Evolutionary conservation across 805 yeast genomes (phyloP).

Genomic region (Teunomyces atbi): DNA sequence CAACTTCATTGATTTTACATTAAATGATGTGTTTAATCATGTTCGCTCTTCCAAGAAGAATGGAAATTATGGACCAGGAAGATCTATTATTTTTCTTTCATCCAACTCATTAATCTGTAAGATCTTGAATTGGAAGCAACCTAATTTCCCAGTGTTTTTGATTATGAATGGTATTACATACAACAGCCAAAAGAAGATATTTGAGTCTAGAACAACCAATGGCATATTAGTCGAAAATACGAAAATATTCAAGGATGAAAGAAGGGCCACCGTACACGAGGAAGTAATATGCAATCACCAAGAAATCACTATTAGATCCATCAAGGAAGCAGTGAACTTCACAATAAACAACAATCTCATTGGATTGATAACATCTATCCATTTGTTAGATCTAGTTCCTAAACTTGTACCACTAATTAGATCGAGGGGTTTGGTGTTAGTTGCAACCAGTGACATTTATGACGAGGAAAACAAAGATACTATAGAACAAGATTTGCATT

Average conservation of each 20-base stretch:
- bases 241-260: conserved; percentile 2
- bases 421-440: conserved; percentile 76
- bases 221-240: conserved; percentile 34
- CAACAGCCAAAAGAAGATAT: conserved; percentile 22
- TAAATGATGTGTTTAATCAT: conserved; percentile 73
- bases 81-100: conserved; percentile 82
- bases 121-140: conserved; percentile 96
- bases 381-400: conserved; percentile 70
- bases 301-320: conserved; percentile 54
- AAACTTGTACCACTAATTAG: conserved; percentile 72
- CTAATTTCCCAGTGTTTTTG: conserved; percentile 92
- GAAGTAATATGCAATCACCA: conserved; percentile 26
- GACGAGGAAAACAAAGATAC: conserved; percentile 25
- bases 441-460: conserved; percentile 54
- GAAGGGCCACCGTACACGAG: conserved; percentile 1
- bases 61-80: conserved; percentile 25
- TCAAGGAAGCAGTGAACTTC: conserved; percentile 79
- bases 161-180: conserved; percentile 65
- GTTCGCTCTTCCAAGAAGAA: conserved; percentile 46
- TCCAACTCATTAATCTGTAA: conserved; percentile 89
- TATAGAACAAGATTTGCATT: conserved; percentile 31
- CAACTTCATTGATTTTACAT: conserved; percentile 68
- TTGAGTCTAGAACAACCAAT: conserved; percentile 41
- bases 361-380: conserved; percentile 77
- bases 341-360: conserved; percentile 80